Evolutionary conservation across 2,329 filamentous ascomycete species (phyloP), one percentile per base, ranked within the genome.

Genomic region (Colletotrichum graminicola): DNA sequence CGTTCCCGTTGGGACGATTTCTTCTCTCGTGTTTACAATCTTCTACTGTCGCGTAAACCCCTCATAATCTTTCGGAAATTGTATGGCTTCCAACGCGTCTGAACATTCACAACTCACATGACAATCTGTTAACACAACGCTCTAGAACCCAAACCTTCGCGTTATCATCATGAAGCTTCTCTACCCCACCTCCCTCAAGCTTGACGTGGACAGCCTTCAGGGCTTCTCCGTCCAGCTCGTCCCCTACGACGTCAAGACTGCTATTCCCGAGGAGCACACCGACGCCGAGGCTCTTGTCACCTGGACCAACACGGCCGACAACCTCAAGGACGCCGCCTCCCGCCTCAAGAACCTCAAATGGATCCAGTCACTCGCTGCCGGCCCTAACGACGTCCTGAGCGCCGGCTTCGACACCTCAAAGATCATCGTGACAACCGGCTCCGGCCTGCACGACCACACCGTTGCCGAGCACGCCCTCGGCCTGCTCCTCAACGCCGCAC

Each of bases 331-430:
- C 76, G 89, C 89, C 60, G 86, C 85, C 2, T 74, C 77, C 62
- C 85, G 86, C 70, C 82, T 91, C 78, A 86, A 83, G 67, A 87
- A 88, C 51, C 83, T 92, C 18, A 83, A 83, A 74, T 92, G 89
- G 89, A 91, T 92, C 79, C 90, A 92, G 76, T 90, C 88, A 0
- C 88, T 91, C 43, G 90, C 90, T 45, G 89, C 90, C 0, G 90
- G 90, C 0, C 90, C 90, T 75, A 91, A 91, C 78, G 90, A 91
- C 77, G 89, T 91, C 21, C 85, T 91, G 23, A 79, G 77, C 62
- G 90, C 89, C 34, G 90, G 89, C 67, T 91, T 92, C 79, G 85
- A 89, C 76, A 75, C 82, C 12, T 77, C 82, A 64, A 81, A 81
- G 63, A 82, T 89, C 59, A 75, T 74, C n/a, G 81, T 91, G 64